Percentiles rank a stretch among this genome's conserved stretches.
Evolutionary conservation across 1,284 basidiomycete genomes (phyloP).

Genomic region (Fistulinella cinereoalba): DNA sequence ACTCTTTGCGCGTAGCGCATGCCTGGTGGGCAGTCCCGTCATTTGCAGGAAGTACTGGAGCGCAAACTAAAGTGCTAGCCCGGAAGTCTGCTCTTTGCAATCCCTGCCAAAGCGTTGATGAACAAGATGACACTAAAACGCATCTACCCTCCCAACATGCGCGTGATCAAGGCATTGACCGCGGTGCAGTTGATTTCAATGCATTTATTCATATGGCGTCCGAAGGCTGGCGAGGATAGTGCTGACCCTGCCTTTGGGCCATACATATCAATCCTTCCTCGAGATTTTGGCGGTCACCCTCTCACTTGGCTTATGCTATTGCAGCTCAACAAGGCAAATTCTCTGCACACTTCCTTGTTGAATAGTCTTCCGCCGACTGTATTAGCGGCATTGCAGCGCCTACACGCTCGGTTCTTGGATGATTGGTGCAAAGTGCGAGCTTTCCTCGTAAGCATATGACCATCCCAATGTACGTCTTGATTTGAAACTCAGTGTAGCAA

Average conservation of each 20-base stretch:
- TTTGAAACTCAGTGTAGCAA: slow-evolving; percentile 8
- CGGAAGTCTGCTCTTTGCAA: slow-evolving; percentile 55
- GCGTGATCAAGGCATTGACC: slow-evolving; percentile 37
- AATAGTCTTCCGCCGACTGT: slow-evolving; percentile 51
- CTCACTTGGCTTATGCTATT: slow-evolving; percentile 61
- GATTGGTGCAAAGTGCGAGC: slow-evolving; percentile 55
- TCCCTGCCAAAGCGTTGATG: slow-evolving; percentile 68
- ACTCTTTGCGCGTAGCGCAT: slow-evolving; percentile 53
- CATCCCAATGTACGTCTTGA: not conserved
- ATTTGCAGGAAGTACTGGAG: too few relatives aligned
- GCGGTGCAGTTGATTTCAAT: slow-evolving; percentile 61
- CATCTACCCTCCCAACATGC: slow-evolving; percentile 44
- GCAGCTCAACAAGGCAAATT: slow-evolving; percentile 7
- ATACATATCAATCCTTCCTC: slow-evolving; percentile 73
- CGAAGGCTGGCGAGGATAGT: slow-evolving; percentile 39
- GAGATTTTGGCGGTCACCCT: slow-evolving; percentile 70
- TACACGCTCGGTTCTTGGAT: slow-evolving; percentile 51
- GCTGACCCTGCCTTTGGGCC: slow-evolving; percentile 64
- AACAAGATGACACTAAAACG: slow-evolving; percentile 63
- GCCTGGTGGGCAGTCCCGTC: slow-evolving; percentile 40
- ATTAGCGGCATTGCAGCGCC: slow-evolving; percentile 42
- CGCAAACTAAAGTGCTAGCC: slow-evolving; percentile 37
- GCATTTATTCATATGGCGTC: slow-evolving; percentile 58
- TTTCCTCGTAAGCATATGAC: slow-evolving; percentile 44
- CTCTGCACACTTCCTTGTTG: slow-evolving; percentile 35